Conservation (phyloP, 495 filamentous ascomycete species). For the Durotheca rogersii region DNA sequence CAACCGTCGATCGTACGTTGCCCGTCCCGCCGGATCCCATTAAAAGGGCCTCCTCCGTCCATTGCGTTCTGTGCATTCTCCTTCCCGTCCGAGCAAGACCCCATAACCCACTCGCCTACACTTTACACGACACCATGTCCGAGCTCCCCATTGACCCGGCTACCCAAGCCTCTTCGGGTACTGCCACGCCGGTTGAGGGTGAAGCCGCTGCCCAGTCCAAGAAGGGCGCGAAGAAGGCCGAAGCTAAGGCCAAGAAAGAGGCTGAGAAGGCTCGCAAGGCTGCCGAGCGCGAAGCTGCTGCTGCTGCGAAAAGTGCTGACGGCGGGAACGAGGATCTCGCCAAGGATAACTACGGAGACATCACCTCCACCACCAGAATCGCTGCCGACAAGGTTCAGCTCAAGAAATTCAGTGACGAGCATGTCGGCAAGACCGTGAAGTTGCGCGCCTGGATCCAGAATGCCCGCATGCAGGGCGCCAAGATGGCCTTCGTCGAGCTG, state of each 20-base stretch:
- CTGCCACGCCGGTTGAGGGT: conserved; percentile 24
- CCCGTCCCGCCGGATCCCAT: conserved; percentile 1
- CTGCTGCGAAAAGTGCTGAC: conserved; percentile 47
- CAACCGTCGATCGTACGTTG: conserved; percentile 11
- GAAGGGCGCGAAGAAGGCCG: conserved; percentile 59
- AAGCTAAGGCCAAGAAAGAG: conserved; percentile 53
- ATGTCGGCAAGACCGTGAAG: conserved; percentile 72
- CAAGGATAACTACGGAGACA: conserved; percentile 67
- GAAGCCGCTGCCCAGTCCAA: conserved; percentile 42
- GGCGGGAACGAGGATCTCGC: conserved; percentile 66
- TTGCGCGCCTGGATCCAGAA: conserved; percentile 87
- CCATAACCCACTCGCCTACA: not conserved
- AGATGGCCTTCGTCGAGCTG: conserved; percentile 89
- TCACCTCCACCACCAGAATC: conserved; percentile 35
- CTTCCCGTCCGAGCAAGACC: conserved; percentile 1
- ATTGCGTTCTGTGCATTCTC: not conserved
- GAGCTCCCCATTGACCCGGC: conserved; percentile 23
- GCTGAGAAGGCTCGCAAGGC: conserved; percentile 53
- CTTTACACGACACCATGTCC: conserved; percentile 10
- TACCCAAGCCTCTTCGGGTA: conserved; percentile 23
- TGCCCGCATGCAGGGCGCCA: conserved; percentile 80
- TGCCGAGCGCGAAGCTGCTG: conserved; percentile 49
- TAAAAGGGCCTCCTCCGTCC: not conserved
- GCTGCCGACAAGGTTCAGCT: conserved; percentile 50
- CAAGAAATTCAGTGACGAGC: conserved; percentile 54